These are phyloP conservation scores for Gossypium lobatum DNA, from an alignment of 441 rosid species.

Conservation along the genomic window DNA sequence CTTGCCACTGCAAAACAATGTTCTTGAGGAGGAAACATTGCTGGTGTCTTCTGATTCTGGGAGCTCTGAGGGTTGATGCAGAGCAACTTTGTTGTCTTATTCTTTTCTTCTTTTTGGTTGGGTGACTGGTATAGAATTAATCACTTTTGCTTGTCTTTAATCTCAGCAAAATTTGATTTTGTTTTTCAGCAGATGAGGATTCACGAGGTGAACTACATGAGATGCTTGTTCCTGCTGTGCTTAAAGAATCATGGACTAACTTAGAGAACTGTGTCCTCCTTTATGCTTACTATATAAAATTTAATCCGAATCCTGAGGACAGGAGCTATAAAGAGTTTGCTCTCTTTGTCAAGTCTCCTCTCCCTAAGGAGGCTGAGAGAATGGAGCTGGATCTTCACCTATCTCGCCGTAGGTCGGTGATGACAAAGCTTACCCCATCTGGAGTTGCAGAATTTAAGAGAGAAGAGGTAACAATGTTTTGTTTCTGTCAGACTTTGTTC, in stretches of 20 bases:
- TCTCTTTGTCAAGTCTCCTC: slow-evolving; percentile 72
- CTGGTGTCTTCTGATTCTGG: slow-evolving; percentile 33
- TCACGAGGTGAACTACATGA: slow-evolving; percentile 64
- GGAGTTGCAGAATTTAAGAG: slow-evolving; percentile 37
- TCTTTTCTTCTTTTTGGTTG: not conserved
- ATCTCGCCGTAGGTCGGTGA: slow-evolving; percentile 75
- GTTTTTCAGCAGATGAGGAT: slow-evolving; percentile 42
- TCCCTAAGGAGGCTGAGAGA: slow-evolving; percentile 74
- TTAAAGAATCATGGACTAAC: slow-evolving; percentile 58
- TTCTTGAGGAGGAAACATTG: slow-evolving; percentile 34
- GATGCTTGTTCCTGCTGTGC: slow-evolving; percentile 66
- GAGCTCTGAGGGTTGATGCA: slow-evolving; percentile 47
- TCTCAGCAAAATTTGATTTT: slow-evolving; percentile 14
- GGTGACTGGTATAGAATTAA: not conserved
- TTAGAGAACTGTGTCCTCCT: slow-evolving; percentile 39
- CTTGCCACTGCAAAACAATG: slow-evolving; percentile 45
- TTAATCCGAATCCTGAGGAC: slow-evolving; percentile 73
- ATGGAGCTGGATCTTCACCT: slow-evolving; percentile 85
- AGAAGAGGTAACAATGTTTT: slow-evolving; percentile 50
- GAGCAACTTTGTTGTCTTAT: slow-evolving; percentile 12
- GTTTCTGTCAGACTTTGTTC: slow-evolving; percentile 9
- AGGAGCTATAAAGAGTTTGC: slow-evolving; percentile 73
- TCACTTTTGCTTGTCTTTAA: not conserved
- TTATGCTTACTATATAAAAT: slow-evolving; percentile 51
- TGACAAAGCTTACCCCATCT: slow-evolving; percentile 53